Evolutionary conservation across 805 yeast genomes (phyloP).

Genomic region (Wickerhamomyces queroliae): DNA sequence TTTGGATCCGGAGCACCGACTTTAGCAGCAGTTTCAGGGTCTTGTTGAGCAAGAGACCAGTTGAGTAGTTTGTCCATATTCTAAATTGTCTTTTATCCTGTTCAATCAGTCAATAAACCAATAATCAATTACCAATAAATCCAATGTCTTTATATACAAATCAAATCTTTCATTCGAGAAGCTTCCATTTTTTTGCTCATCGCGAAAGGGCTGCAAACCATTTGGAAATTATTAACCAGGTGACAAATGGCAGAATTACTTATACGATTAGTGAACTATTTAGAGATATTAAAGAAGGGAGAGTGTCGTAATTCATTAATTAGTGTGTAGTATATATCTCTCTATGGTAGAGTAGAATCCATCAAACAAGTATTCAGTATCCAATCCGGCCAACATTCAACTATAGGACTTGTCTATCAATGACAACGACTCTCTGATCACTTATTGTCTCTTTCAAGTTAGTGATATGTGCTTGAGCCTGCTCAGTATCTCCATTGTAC

Average conservation of each 20-base stretch:
- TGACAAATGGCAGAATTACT: too few species aligned
- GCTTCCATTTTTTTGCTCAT: not conserved
- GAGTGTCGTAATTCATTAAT: too few species aligned
- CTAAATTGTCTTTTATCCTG: not conserved
- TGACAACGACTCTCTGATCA: slow-evolving; percentile 51
- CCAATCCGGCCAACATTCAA: slow-evolving; percentile 62
- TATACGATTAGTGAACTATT: too few species aligned
- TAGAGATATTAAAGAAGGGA: too few species aligned
- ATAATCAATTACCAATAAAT: not conserved
- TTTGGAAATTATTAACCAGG: not conserved
- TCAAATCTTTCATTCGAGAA: too few species aligned
- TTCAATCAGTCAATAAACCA: too few species aligned
- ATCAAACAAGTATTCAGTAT: slow-evolving; percentile 41
- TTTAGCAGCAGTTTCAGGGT: slow-evolving; percentile 56
- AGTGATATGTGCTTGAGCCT: slow-evolving; percentile 52
- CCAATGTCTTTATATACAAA: too few species aligned
- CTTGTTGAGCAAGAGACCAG: slow-evolving; percentile 88
- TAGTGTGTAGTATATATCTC: too few species aligned
- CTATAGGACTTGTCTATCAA: slow-evolving; percentile 54
- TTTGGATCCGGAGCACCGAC: slow-evolving; percentile 78
- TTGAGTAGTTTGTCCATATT: slow-evolving; percentile 86
- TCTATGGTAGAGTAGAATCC: slow-evolving; percentile 19
- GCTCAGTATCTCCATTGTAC: slow-evolving; percentile 75
- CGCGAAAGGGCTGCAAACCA: not conserved
- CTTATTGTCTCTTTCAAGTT: slow-evolving; percentile 62